Base-by-base conservation (phyloP, 1,284 basidiomycete species). In the Moniliophthora roreri region DNA sequence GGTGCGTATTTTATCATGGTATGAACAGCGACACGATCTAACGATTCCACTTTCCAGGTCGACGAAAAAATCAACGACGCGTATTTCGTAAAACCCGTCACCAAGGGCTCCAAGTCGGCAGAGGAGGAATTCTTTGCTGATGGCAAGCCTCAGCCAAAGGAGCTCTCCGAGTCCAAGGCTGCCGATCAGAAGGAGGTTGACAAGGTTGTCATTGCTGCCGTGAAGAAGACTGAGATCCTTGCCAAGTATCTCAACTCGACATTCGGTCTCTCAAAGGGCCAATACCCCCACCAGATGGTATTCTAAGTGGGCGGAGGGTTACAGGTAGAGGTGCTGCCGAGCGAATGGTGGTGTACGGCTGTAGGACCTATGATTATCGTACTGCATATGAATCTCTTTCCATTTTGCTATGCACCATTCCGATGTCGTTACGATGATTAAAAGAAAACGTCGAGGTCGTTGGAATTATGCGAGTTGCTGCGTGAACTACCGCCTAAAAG, bases 91-190 rank as follows among this genome's bases (percentile, higher is more conserved):
- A 98, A 97, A 80, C 72, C 85, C 63, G 74, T 82, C 63, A 71
- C 77, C 63, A 89, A 91, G 73, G 79, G 79, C 56, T 76, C 85
- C 59, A 68, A 75, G 58, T 89, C 91, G 58, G 94, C 95, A 65
- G 95, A 98, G 80, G 90, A 89, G 67, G 94, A 97, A 72, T 96
- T 97, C 81, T 99, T 98, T 74, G 86, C 88, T 66, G 93, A 92
- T 66, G 95, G 91, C 68, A 91, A 95, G 80, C 89, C 91, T 60
- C 94, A 94, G 78, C 81, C 83, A 69, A 99, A 97, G 84, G 91
- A 92, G 71, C 76, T 95, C 76, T 87, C 95, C 42, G 92, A 90
- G 70, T 84, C 89, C 70, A 95, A 93, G 82, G 86, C 91, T 56
- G 81, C 85, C 51, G 93, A 95, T 76, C 97, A 99, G 81, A 98